phyloP scores from a whole-genome alignment of 345 rosid species.

The Citrus inodora region DNA sequence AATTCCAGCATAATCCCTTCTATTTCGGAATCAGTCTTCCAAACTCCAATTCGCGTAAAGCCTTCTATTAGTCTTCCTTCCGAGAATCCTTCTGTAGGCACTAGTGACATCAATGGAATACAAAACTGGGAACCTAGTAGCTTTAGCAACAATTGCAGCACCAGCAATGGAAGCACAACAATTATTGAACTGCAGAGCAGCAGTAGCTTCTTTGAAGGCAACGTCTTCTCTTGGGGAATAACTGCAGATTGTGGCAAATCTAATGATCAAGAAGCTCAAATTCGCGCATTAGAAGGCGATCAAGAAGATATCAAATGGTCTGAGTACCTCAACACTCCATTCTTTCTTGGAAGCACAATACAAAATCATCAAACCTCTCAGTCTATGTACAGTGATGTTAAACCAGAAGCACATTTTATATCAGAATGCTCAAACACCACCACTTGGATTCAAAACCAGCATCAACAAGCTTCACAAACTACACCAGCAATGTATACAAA shows the following conservation, averaged over 20 bases:
- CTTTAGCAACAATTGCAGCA: slow-evolving; percentile 26
- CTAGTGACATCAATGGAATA: slow-evolving; percentile 19
- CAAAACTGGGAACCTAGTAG: slow-evolving; percentile 31
- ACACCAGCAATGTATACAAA: slow-evolving; percentile 29
- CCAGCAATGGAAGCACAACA: slow-evolving; percentile 32
- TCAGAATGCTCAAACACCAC: slow-evolving; percentile 11
- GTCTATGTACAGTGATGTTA: slow-evolving; percentile 25
- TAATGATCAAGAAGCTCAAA: slow-evolving; percentile 9
- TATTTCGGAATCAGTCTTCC: slow-evolving; percentile 38
- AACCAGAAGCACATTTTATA: slow-evolving; percentile 28
- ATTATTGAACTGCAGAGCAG: slow-evolving; percentile 46
- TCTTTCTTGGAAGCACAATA: slow-evolving; percentile 27
- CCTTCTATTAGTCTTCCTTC: slow-evolving; percentile 60
- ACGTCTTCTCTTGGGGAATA: slow-evolving; percentile 35
- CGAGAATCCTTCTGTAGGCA: slow-evolving; percentile 28
- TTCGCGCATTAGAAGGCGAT: not conserved
- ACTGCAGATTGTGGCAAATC: slow-evolving; percentile 26
- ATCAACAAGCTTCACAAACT: slow-evolving; percentile 25
- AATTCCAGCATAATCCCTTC: slow-evolving; percentile 29
- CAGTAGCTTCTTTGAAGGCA: slow-evolving; percentile 32
- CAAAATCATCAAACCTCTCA: slow-evolving; percentile 33
- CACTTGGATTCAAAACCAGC: slow-evolving; percentile 23
- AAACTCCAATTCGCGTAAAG: slow-evolving; percentile 41
- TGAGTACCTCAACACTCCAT: slow-evolving; percentile 43
- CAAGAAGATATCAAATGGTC: slow-evolving; percentile 49